These are phyloP conservation scores for Phytophthora lateralis DNA, from an alignment of 352 stramenopile genomes.

Conservation along the genomic window DNA sequence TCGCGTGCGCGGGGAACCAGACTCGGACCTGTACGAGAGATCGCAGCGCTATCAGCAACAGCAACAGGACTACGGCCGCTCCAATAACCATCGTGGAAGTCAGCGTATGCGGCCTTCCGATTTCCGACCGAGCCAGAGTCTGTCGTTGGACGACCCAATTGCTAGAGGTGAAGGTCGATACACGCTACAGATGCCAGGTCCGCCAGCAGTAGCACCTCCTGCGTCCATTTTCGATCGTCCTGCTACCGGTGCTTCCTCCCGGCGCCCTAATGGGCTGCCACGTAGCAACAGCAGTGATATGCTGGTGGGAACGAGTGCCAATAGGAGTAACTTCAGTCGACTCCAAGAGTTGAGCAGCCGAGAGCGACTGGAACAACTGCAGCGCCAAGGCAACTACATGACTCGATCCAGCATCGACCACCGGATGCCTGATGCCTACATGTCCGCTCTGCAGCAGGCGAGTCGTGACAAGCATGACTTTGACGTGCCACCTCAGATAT, in stretches of 20 bases:
- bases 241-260: constrained; percentile 12
- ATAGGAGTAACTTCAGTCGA: constrained; percentile 41
- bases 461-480: constrained; percentile 41
- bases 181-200: constrained; percentile 38
- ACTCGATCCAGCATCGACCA: constrained; percentile 29
- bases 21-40: constrained; percentile 35
- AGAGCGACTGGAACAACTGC: constrained; percentile 34
- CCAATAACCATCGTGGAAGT: constrained; percentile 27
- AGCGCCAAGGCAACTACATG: constrained; percentile 33
- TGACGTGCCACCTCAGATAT: constrained; percentile 30
- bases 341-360: constrained; percentile 41
- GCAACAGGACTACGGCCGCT: constrained; percentile 29
- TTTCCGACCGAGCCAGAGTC: constrained; percentile 40
- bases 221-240: constrained; percentile 75
- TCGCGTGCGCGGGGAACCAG: constrained; percentile 20
- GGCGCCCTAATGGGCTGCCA: constrained; percentile 18
- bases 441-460: constrained; percentile 39
- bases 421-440: constrained; percentile 39
- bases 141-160: constrained; percentile 44
- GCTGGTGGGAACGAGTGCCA: constrained; percentile 17
- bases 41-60: constrained; percentile 32
- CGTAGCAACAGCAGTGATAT: constrained; percentile 36
- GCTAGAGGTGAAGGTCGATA: constrained; percentile 37
- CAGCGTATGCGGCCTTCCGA: constrained; percentile 45
- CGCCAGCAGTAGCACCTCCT: constrained; percentile 24